Base-by-base conservation (phyloP, 148 eudicot species). In the Fagopyrum homotropicum region DNA sequence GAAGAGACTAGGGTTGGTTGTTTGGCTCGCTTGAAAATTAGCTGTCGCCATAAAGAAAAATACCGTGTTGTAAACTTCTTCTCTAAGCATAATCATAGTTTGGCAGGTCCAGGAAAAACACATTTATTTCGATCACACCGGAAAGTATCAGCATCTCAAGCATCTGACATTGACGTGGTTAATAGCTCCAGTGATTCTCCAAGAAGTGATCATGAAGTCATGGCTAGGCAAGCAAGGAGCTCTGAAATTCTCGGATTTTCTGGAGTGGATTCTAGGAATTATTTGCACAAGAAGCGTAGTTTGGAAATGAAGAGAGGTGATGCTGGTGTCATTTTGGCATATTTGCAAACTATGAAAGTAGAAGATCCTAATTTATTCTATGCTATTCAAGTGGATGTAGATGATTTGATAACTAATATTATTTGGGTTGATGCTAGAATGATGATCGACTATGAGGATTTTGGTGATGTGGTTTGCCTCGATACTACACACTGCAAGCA, bases 401-500 rank as follows among this genome's bases (percentile, higher is more conserved):
- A 87, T 59, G 93, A 89, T 75, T 75, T 72, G 79, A 35, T 93
- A 73, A 84, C 83, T 75, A 85, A 90, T 73, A 82, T 87, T 76
- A 83, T 89, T 75, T 93, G 96, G 98, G 77, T 83, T 43, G 98
- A 93, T 86, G 87, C 93, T 69, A 85, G 86, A 83, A 84, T 88
- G 49, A 89, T 89, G 84, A 84, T 82, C 77, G 90, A 89, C 10
- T 80, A 79, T 71, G 85, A 79, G 64, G 88, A 89, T 79, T 93
- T 93, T 72, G 84, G 85, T 16, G 96, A 90, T 82, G 96, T 88
- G 16, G 50, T 93, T 74, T 86, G 80, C 80, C 45, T 93, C 47
- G 98, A 93, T 79, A 89, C 83, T 35, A 80, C 89, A 26, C 86
- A 78, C 81, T 75, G 89, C 81, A 77, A 84, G 40, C 84, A 81